Evolutionary conservation across 2,329 filamentous ascomycete genomes (phyloP).

Genomic region (Exophiala sp.): DNA sequence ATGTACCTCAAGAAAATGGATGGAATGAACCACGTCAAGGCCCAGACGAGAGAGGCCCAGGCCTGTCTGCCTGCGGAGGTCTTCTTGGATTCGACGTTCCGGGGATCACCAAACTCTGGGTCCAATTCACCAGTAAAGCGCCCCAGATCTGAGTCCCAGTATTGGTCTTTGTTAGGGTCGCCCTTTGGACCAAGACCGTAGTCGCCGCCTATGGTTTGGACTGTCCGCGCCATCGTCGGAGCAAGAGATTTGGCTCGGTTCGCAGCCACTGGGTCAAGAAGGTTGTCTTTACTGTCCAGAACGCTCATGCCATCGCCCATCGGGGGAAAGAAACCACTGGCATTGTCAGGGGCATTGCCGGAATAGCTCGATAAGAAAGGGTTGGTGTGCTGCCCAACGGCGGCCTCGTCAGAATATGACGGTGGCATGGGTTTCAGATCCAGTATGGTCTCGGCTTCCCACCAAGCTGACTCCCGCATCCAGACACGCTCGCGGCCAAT

Average conservation of each 20-base stretch:
- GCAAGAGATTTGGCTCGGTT: conserved; percentile 48
- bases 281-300: conserved; percentile 63
- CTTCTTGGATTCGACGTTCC: conserved; percentile 68
- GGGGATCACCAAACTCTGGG: conserved; percentile 71
- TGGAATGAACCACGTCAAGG: conserved; percentile 89
- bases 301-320: conserved; percentile 59
- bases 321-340: conserved; percentile 63
- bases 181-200: conserved; percentile 87
- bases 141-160: conserved; percentile 66
- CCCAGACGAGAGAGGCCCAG: conserved; percentile 83
- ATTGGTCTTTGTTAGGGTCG: conserved; percentile 71
- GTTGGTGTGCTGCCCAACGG: conserved; percentile 34
- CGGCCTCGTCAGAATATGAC: conserved; percentile 25
- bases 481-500: conserved; percentile 88
- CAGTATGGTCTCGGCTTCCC: conserved; percentile 95
- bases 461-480: conserved; percentile 93
- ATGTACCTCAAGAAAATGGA: conserved; percentile 75
- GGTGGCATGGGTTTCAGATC: conserved; percentile 70
- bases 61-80: conserved; percentile 62
- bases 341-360: conserved; percentile 53
- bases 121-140: conserved; percentile 69
- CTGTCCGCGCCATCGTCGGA: conserved; percentile 61
- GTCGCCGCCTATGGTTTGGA: conserved; percentile 64
- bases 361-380: conserved; percentile 68
- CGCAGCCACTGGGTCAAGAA: conserved; percentile 60